phyloP scores from a whole-genome alignment of 177 flowering plant genomes.

The Tripterygium wilfordii region DNA sequence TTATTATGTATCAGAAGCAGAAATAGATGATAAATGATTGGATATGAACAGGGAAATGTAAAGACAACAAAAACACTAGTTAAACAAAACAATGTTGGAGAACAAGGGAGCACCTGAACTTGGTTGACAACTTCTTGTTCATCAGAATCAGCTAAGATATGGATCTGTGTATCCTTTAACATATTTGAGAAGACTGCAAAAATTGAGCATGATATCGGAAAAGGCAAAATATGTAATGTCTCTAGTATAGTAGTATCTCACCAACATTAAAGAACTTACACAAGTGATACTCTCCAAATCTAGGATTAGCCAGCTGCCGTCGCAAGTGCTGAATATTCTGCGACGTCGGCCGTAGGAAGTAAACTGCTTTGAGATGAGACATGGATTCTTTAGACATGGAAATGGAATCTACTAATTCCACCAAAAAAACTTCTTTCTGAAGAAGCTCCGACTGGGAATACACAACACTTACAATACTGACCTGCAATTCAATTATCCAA shows the following conservation, averaged over 20 bases:
- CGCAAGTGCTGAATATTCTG: conserved; percentile 76
- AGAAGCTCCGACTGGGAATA: conserved; percentile 93
- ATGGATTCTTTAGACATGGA: conserved; percentile 70
- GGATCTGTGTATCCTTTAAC: conserved; percentile 80
- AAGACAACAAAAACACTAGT: too few relatives aligned
- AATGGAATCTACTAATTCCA: conserved; percentile 74
- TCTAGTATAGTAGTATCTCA: too few relatives aligned
- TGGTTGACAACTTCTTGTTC: conserved; percentile 93
- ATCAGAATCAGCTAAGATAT: conserved; percentile 89
- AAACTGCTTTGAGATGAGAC: conserved; percentile 95
- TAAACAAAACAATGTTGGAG: too few relatives aligned
- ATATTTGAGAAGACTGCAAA: conserved; percentile 94
- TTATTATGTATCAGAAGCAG: too few relatives aligned
- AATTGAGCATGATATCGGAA: too few relatives aligned
- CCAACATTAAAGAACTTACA: too few relatives aligned
- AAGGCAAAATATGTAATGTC: too few relatives aligned
- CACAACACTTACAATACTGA: conserved; percentile 82
- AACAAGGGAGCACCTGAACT: too few relatives aligned
- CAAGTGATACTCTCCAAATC: conserved; percentile 92
- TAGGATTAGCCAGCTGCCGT: conserved; percentile 71
- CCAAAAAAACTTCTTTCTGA: conserved; percentile 90
- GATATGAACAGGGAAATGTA: too few relatives aligned
- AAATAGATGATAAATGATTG: too few relatives aligned
- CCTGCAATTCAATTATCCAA: conserved; percentile 58
- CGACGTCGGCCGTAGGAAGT: conserved; percentile 73